These are phyloP conservation scores for Dittrichia graveolens DNA, from an alignment of 129 eudicot species.

Conservation along the genomic window DNA sequence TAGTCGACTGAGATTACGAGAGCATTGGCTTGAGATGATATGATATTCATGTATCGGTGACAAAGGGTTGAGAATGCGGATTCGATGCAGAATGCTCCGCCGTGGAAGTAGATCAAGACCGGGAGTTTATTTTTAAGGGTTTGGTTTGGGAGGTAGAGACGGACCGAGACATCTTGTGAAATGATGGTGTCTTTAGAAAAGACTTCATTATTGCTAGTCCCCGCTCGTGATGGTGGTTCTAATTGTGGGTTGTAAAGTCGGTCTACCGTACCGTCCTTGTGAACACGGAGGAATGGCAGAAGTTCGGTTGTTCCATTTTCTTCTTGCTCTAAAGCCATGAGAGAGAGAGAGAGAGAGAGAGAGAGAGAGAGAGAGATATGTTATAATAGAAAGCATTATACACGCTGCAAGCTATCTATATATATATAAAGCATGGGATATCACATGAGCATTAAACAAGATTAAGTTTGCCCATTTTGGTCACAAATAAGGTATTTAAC, in stretches of 20 bases:
- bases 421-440: not conserved
- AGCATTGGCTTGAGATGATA: slow-evolving; percentile 39
- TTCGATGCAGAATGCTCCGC: slow-evolving; percentile 56
- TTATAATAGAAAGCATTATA: not conserved
- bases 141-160: slow-evolving; percentile 32
- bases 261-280: slow-evolving; percentile 52
- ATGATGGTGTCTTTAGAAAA: slow-evolving; percentile 33
- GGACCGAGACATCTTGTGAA: slow-evolving; percentile 31
- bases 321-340: slow-evolving; percentile 21
- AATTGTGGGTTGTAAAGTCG: slow-evolving; percentile 36
- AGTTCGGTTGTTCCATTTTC: slow-evolving; percentile 7
- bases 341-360: not conserved
- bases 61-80: slow-evolving; percentile 43
- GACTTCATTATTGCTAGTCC: slow-evolving; percentile 2
- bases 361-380: not conserved
- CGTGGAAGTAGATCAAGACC: slow-evolving; percentile 57
- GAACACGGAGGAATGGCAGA: slow-evolving; percentile 35
- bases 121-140: slow-evolving; percentile 37
- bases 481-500: too few species aligned
- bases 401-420: too few species aligned
- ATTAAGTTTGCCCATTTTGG: too few species aligned
- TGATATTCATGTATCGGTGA: slow-evolving; percentile 35
- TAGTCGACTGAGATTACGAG: slow-evolving; percentile 55
- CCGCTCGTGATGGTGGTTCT: slow-evolving; percentile 31
- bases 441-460: too few species aligned